Evolutionary conservation across 345 rosid genomes (phyloP), one percentile per base, ranked within the genome.

Genomic region (Dimocarpus longan): DNA sequence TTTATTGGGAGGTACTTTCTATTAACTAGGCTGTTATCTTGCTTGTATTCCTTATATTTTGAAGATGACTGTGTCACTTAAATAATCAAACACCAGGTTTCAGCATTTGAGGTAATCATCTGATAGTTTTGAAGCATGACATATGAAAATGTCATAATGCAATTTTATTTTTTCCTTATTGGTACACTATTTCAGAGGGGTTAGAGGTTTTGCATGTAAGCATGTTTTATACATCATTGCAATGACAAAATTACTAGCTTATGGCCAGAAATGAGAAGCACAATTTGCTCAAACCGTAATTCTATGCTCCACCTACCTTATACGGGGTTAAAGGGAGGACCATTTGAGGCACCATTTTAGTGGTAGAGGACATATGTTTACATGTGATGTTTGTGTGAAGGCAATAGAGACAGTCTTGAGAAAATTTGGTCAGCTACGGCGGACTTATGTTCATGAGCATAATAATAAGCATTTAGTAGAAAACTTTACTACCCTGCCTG

Each of bases 1-100:
- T 95, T 57, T 93, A 95, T 77, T 95, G 99, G 99, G 98, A 92
- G 96, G 99, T 95, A 88, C n/a, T 22, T 22, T 71, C 50, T 43
- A 6, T 37, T 37, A 46, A 22, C 32, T 32, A 19, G 16, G 62
- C 74, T 32, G 70, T 52, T 18, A 2, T 65, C 60, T 40, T 66
- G 26, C 56, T 9, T 54, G 1, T 22, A n/a, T n/a, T 10, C 15
- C 8, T 50, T 74, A 62, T 63, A 52, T 7, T 76, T 8, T 50
- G 40, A 52, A 18, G 56, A 54, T 67, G 63, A n/a, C 71, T 43
- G 5, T 3, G 3, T 42, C 6, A 10, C 13, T 63, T 22, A 21
- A 71, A 6, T 40, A 57, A 5, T 32, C 28, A 71, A 18, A 56
- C 9, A 39, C 48, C 26, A 57, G 43, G 3, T 54, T 37, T 26